A percentile compares a stretch with the other conserved stretches of the same genome.
Evolutionary conservation across 495 filamentous ascomycete species (phyloP).

Genomic region (Tuber calosporum): DNA sequence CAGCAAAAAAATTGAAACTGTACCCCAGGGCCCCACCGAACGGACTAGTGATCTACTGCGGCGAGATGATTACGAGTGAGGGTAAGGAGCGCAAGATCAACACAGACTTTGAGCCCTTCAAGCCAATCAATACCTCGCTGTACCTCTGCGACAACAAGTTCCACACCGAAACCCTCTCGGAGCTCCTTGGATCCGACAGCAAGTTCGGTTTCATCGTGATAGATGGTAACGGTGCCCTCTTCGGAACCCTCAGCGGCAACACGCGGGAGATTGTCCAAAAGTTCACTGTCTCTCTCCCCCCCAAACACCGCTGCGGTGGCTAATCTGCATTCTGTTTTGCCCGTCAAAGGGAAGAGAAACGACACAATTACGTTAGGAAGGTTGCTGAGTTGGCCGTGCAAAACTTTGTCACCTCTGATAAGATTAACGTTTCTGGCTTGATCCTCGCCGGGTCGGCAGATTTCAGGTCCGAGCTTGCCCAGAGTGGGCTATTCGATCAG

Average conservation of each 20-base stretch:
- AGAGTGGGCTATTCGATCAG: constrained; percentile 92
- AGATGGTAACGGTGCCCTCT: constrained; percentile 96
- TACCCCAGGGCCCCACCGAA: constrained; percentile 98
- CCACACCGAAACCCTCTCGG: constrained; percentile 92
- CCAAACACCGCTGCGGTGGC: constrained; percentile 99
- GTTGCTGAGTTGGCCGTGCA: constrained; percentile 96
- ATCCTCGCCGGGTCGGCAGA: constrained; percentile 95
- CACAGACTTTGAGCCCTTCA: constrained; percentile 99
- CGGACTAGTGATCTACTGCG: constrained; percentile 95
- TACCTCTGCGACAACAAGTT: constrained; percentile 99
- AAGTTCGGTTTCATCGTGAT: constrained; percentile 99
- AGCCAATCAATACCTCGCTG: constrained; percentile 97
- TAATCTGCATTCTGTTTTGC: constrained; percentile 98
- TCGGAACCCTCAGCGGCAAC: constrained; percentile 93
- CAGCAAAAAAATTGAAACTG: constrained; percentile 96
- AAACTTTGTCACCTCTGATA: constrained; percentile 96
- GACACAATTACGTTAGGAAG: constrained; percentile 98
- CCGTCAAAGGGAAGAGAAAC: constrained; percentile 98
- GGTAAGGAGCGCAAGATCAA: constrained; percentile 99
- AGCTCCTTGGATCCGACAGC: constrained; percentile 94
- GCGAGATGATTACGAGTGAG: constrained; percentile 98
- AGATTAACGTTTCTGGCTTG: constrained; percentile 90
- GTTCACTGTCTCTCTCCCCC: constrained; percentile 91
- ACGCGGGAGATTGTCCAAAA: constrained; percentile 96
- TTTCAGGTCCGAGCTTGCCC: constrained; percentile 98